phyloP scores from a whole-genome alignment of 164 flowering plant species.

The Hamamelis virginiana region DNA sequence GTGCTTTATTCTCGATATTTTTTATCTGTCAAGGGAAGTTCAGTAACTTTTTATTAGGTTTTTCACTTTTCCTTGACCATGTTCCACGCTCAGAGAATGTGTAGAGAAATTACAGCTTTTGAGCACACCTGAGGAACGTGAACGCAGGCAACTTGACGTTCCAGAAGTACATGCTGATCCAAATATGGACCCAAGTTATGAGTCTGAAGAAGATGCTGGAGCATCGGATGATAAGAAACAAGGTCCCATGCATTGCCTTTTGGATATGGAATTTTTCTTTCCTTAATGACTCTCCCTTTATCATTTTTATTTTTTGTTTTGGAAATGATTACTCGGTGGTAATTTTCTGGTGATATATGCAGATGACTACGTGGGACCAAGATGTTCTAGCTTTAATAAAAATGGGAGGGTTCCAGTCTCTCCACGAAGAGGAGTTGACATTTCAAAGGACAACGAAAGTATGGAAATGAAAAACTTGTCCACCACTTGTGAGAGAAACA shows the following conservation, averaged over 20 bases:
- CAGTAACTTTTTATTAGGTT: neutral
- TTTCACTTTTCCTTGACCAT: constrained; percentile 61
- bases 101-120: constrained; percentile 54
- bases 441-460: constrained; percentile 10
- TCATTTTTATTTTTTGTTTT: neutral
- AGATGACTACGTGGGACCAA: constrained; percentile 29
- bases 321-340: neutral
- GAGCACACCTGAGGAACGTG: constrained; percentile 54
- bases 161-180: constrained; percentile 59
- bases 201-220: constrained; percentile 43
- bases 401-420: constrained; percentile 23
- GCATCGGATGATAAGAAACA: constrained; percentile 23
- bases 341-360: constrained; percentile 10
- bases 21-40: neutral
- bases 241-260: constrained; percentile 25
- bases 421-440: constrained; percentile 20
- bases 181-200: constrained; percentile 46
- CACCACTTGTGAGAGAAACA: constrained; percentile 8
- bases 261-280: neutral
- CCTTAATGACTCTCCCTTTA: neutral
- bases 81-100: constrained; percentile 54
- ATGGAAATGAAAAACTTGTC: constrained; percentile 4
- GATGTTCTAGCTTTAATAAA: constrained; percentile 15
- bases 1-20: neutral
- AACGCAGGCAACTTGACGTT: constrained; percentile 42